Conservation (phyloP, 148 eudicot species). For the Rhododendron vialii region DNA sequence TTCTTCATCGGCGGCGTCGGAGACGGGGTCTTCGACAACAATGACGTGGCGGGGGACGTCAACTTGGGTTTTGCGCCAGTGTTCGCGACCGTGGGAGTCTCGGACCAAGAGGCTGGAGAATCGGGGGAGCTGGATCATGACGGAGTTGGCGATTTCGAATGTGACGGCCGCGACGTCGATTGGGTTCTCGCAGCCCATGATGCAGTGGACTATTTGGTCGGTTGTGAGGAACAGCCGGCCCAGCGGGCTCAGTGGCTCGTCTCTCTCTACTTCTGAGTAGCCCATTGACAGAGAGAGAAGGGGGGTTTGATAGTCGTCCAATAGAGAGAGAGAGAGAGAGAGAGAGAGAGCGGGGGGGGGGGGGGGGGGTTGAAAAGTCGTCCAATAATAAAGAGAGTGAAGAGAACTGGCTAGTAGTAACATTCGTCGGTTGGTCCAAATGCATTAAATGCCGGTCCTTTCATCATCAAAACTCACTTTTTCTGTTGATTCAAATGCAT, state of each 20-base stretch:
- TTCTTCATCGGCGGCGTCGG: constrained; percentile 11
- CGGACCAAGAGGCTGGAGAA: constrained; percentile 59
- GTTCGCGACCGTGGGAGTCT: constrained; percentile 29
- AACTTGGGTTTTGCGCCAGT: constrained; percentile 44
- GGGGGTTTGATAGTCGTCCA: no score
- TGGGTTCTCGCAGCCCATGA: constrained; percentile 34
- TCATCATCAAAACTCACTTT: no score
- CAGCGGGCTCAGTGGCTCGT: constrained; percentile 42
- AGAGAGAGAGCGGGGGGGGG: no score
- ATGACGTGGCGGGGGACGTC: constrained; percentile 58
- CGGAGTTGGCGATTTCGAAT: constrained; percentile 33
- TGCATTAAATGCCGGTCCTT: no score
- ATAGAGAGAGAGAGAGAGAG: constrained; percentile 1
- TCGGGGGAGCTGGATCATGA: constrained; percentile 55
- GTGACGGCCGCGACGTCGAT: constrained; percentile 36
- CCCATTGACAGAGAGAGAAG: neutral
- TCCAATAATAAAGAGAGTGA: no score
- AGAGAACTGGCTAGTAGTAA: no score
- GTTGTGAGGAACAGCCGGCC: constrained; percentile 49
- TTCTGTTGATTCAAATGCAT: no score
- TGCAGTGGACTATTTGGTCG: constrained; percentile 44
- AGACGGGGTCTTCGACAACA: constrained; percentile 25
- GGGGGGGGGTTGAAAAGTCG: no score
- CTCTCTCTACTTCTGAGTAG: constrained; percentile 3
- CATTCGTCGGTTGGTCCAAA: no score